Percentiles rank a stretch among this genome's conserved stretches.
phyloP scores from a whole-genome alignment of 2,329 filamentous ascomycete genomes.

The Podosphaera fusca region DNA sequence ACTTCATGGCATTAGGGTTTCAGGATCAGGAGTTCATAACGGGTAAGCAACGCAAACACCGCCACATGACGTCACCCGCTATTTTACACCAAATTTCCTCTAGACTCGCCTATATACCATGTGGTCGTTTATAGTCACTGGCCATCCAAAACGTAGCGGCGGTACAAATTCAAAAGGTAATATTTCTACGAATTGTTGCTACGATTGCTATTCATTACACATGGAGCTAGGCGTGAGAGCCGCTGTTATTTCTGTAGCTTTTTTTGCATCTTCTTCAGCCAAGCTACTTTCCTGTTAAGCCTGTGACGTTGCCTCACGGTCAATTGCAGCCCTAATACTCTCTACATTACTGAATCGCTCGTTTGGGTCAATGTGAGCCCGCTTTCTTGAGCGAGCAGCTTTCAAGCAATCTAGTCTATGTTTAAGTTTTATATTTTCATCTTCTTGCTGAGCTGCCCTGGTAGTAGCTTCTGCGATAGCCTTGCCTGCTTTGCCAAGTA shows the following conservation, averaged over 20 bases:
- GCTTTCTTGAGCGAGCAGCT: background rate
- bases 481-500: background rate
- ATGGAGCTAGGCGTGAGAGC: background rate
- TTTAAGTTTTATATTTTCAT: background rate
- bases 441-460: background rate
- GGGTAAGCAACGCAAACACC: too few relatives aligned
- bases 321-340: background rate
- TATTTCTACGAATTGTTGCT: background rate
- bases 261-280: background rate
- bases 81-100: too few relatives aligned
- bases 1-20: too few relatives aligned
- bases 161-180: background rate
- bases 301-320: background rate
- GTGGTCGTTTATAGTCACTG: too few relatives aligned
- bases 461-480: background rate
- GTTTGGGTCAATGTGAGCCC: background rate
- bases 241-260: background rate
- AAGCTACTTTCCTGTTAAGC: background rate
- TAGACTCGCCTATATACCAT: too few relatives aligned
- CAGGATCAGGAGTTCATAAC: too few relatives aligned
- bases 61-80: too few relatives aligned
- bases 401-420: background rate
- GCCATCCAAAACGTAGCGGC: too few relatives aligned
- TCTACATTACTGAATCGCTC: background rate
- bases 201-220: background rate